phyloP scores from a whole-genome alignment of 352 stramenopile species.

The Pythium phragmitis region DNA sequence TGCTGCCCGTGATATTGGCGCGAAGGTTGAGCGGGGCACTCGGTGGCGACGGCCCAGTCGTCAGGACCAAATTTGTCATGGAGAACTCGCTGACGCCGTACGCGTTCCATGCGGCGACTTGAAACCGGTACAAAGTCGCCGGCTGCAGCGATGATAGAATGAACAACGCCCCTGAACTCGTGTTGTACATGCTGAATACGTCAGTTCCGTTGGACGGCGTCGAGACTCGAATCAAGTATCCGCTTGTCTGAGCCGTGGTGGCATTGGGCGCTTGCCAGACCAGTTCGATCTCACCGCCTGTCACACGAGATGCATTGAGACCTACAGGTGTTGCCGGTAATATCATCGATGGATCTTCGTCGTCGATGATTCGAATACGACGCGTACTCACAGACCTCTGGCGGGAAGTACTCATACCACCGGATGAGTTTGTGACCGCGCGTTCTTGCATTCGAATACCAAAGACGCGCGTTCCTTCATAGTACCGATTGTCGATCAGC shows the following conservation, averaged over 20 bases:
- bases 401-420: background rate
- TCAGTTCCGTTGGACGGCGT: constrained; percentile 8
- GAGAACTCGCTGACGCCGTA: constrained; percentile 46
- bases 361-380: constrained; percentile 41
- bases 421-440: background rate
- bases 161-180: constrained; percentile 25
- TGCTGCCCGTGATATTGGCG: constrained; percentile 12
- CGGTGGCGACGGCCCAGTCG: constrained; percentile 32
- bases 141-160: constrained; percentile 39
- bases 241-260: background rate
- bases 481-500: constrained; percentile 48
- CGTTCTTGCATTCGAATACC: constrained; percentile 38
- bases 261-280: constrained; percentile 24
- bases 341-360: constrained; percentile 38
- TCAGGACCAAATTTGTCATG: constrained; percentile 23
- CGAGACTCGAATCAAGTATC: constrained; percentile 44
- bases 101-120: constrained; percentile 49
- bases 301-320: constrained; percentile 26
- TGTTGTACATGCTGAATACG: constrained; percentile 47
- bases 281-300: constrained; percentile 51
- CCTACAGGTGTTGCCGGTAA: constrained; percentile 25
- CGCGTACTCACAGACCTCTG: constrained; percentile 29
- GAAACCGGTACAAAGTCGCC: constrained; percentile 32
- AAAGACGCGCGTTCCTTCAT: constrained; percentile 33
- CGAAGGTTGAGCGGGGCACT: constrained; percentile 29